These are phyloP conservation scores for Rhodotorula sp. DNA, from an alignment of 1,284 basidiomycete species.

Conservation along the genomic window DNA sequence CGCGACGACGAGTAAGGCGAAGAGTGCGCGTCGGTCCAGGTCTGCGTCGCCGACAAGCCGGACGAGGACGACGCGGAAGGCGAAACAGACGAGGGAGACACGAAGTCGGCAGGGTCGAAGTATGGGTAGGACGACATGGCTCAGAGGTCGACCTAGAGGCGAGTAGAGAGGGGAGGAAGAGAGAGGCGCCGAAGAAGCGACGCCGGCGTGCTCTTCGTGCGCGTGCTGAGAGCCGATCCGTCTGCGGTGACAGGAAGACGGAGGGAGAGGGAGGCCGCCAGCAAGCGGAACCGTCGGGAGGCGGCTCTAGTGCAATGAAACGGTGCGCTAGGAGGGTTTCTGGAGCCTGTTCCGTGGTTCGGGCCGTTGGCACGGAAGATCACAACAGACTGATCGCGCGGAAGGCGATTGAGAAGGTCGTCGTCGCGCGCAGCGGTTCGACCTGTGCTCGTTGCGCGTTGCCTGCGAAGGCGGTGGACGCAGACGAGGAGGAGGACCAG, in stretches of 20 bases:
- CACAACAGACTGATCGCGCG: no score
- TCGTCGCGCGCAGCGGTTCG: no score
- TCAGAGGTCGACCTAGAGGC: not conserved
- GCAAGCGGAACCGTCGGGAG: not conserved
- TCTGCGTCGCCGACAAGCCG: not conserved
- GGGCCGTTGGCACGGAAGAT: no score
- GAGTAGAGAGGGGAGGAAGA: not conserved
- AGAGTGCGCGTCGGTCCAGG: not conserved
- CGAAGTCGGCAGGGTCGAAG: slow-evolving; percentile 8
- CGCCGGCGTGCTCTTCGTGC: not conserved
- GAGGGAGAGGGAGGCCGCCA: not conserved
- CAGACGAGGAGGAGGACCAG: no score
- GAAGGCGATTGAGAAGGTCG: no score
- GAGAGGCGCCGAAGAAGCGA: not conserved
- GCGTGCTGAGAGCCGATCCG: not conserved
- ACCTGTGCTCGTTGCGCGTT: no score
- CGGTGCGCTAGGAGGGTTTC: no score
- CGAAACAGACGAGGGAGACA: not conserved
- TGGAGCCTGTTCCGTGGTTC: no score
- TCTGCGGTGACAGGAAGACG: not conserved
- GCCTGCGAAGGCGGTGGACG: no score
- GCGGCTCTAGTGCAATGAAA: not conserved
- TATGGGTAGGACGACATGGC: no score
- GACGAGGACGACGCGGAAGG: not conserved
- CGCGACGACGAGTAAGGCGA: slow-evolving; percentile 3